Conservation (phyloP, 176 grass and related monocot species). For the Juncus effusus region DNA sequence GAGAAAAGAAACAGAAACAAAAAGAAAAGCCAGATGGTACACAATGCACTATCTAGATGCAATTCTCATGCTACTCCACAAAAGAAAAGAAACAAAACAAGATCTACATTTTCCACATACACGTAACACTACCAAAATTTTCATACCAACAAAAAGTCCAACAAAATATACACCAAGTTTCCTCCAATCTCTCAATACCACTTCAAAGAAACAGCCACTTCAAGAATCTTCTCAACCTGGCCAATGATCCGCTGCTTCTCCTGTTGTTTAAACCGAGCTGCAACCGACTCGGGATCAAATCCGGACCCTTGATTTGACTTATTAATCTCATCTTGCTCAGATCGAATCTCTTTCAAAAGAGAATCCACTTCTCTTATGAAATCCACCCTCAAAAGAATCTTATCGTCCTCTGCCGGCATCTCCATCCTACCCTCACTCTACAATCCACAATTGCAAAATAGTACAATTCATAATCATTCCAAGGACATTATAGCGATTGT, state of each 20-base stretch:
- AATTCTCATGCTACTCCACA: too few relatives aligned
- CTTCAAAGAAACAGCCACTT: slow-evolving; percentile 62
- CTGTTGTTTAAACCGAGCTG: slow-evolving; percentile 59
- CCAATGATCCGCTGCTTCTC: slow-evolving; percentile 67
- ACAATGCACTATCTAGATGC: too few relatives aligned
- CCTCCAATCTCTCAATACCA: slow-evolving; percentile 30
- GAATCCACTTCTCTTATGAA: slow-evolving; percentile 78
- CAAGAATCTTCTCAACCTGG: slow-evolving; percentile 68
- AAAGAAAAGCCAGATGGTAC: too few relatives aligned
- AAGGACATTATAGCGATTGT: too few relatives aligned
- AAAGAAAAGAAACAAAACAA: too few relatives aligned
- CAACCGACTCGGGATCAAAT: slow-evolving; percentile 83
- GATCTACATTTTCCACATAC: too few relatives aligned
- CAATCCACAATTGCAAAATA: not conserved
- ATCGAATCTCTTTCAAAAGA: slow-evolving; percentile 68
- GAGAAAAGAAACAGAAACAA: too few relatives aligned
- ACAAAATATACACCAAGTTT: not conserved
- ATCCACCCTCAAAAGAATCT: slow-evolving; percentile 75
- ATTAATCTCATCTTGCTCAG: slow-evolving; percentile 35
- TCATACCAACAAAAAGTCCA: not conserved
- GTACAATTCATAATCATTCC: not conserved
- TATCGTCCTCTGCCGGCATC: slow-evolving; percentile 62
- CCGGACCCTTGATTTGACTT: slow-evolving; percentile 43
- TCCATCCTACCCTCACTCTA: slow-evolving; percentile 62
- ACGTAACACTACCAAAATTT: too few relatives aligned